Percentiles rank a stretch among this genome's conserved stretches.
These are phyloP conservation scores for Didymella glomerata DNA, from an alignment of 2,329 filamentous ascomycete genomes.

Conservation along the genomic window DNA sequence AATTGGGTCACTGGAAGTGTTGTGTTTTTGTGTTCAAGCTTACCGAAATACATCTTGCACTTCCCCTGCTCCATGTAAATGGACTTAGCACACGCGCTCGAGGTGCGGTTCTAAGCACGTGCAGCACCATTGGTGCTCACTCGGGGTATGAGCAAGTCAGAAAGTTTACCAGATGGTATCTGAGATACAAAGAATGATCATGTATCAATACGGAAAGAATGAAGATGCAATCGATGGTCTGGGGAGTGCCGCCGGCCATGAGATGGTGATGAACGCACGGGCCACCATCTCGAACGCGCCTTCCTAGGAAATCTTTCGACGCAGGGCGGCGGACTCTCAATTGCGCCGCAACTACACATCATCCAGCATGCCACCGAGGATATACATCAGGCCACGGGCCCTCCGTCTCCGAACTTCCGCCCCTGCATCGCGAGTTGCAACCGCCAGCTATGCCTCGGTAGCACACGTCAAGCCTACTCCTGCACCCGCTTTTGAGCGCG, in stretches of 20 bases:
- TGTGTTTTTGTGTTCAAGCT: background rate
- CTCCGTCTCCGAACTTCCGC: slow-evolving; percentile 38
- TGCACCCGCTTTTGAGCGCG: slow-evolving; percentile 61
- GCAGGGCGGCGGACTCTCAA: slow-evolving; percentile 23
- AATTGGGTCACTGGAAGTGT: background rate
- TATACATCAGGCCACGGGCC: slow-evolving; percentile 46
- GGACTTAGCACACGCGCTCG: slow-evolving; percentile 18
- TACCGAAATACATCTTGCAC: slow-evolving; percentile 52
- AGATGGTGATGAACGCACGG: slow-evolving; percentile 32
- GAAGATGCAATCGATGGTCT: slow-evolving; percentile 18
- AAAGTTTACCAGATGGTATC: background rate
- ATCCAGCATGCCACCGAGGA: slow-evolving; percentile 51
- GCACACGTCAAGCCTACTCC: slow-evolving; percentile 61
- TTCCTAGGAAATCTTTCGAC: slow-evolving; percentile 28
- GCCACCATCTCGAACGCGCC: slow-evolving; percentile 40
- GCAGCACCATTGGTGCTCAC: slow-evolving; percentile 39
- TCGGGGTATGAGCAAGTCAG: background rate
- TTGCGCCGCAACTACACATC: slow-evolving; percentile 37
- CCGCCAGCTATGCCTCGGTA: slow-evolving; percentile 60
- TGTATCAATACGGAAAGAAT: no score
- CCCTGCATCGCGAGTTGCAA: slow-evolving; percentile 40
- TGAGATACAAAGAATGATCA: background rate
- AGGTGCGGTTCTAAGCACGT: slow-evolving; percentile 33
- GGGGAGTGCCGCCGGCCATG: slow-evolving; percentile 21
- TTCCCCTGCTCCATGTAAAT: slow-evolving; percentile 11